Conservation (phyloP, 306 rosid species). For the Trifolium dubium region DNA sequence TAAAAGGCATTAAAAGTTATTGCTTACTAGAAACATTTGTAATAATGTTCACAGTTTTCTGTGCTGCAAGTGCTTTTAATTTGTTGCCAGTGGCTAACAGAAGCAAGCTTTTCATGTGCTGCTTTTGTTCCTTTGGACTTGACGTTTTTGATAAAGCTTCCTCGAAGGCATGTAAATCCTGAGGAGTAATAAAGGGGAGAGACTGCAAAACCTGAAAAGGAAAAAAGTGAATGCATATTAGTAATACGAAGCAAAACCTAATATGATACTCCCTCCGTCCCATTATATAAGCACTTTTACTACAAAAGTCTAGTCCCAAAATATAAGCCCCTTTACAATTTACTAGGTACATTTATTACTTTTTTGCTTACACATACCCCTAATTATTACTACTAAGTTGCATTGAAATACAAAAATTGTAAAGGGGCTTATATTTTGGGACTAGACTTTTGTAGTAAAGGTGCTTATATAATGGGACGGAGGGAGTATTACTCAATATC, state of each 20-base stretch:
- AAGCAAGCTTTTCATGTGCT: slow-evolving; percentile 85
- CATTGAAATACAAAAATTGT: too few species aligned
- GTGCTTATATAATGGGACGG: too few species aligned
- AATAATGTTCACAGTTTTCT: slow-evolving; percentile 80
- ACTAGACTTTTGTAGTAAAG: too few species aligned
- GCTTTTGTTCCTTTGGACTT: slow-evolving; percentile 96
- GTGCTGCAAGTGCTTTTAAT: slow-evolving; percentile 89
- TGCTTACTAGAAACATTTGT: slow-evolving; percentile 91
- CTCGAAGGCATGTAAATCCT: slow-evolving; percentile 86
- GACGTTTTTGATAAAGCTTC: slow-evolving; percentile 85
- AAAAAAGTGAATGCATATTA: background rate
- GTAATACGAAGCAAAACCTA: slow-evolving; percentile 19
- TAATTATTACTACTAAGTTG: too few species aligned
- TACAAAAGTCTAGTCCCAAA: too few species aligned
- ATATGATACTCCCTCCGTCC: too few species aligned
- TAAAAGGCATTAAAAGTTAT: slow-evolving; percentile 18
- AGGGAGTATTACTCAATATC: slow-evolving; percentile 18
- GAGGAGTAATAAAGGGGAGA: slow-evolving; percentile 75
- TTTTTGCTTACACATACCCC: too few species aligned
- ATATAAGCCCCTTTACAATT: too few species aligned
- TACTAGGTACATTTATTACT: too few species aligned
- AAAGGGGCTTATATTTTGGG: too few species aligned
- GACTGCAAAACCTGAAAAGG: slow-evolving; percentile 69
- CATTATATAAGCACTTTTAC: too few species aligned
- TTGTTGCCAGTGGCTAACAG: slow-evolving; percentile 83